Evolutionary conservation across 1,284 basidiomycete species (phyloP).

Genomic region (Takashimella tepidaria): DNA sequence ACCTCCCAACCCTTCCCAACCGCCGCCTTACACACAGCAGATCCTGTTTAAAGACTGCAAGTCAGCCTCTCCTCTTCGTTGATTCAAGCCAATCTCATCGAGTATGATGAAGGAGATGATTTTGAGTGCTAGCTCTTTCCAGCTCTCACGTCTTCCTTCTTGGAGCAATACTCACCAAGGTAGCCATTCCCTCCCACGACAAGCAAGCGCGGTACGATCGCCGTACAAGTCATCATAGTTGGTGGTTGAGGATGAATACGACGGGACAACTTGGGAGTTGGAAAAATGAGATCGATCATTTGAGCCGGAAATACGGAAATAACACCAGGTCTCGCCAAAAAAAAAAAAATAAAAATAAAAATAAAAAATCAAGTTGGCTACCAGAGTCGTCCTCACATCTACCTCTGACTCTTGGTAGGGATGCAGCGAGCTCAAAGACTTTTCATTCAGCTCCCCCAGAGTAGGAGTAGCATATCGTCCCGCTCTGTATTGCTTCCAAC

Average conservation of each 20-base stretch:
- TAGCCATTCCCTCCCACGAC: constrained; percentile 95
- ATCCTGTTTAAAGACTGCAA: constrained; percentile 59
- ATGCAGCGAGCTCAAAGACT: too few species aligned
- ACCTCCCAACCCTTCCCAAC: constrained; percentile 79
- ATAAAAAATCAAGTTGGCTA: background rate
- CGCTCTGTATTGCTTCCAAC: constrained; percentile 3
- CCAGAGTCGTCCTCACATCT: too few species aligned
- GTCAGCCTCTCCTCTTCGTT: background rate
- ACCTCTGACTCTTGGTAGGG: too few species aligned
- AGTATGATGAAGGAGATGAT: too few species aligned
- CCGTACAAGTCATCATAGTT: background rate
- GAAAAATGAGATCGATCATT: too few species aligned
- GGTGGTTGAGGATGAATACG: background rate
- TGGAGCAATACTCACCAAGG: constrained; percentile 57
- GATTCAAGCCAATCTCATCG: too few species aligned
- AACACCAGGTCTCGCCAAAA: background rate
- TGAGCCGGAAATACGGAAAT: background rate
- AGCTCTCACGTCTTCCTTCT: background rate
- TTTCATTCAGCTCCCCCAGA: too few species aligned
- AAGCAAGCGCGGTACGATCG: constrained; percentile 53
- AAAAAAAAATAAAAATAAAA: background rate
- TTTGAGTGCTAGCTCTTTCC: too few species aligned
- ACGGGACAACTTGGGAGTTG: background rate
- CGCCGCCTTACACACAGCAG: constrained; percentile 82
- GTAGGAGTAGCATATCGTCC: too few species aligned